Evolutionary conservation across 2,329 filamentous ascomycete species (phyloP).

Genomic region (Epichloe elymi): DNA sequence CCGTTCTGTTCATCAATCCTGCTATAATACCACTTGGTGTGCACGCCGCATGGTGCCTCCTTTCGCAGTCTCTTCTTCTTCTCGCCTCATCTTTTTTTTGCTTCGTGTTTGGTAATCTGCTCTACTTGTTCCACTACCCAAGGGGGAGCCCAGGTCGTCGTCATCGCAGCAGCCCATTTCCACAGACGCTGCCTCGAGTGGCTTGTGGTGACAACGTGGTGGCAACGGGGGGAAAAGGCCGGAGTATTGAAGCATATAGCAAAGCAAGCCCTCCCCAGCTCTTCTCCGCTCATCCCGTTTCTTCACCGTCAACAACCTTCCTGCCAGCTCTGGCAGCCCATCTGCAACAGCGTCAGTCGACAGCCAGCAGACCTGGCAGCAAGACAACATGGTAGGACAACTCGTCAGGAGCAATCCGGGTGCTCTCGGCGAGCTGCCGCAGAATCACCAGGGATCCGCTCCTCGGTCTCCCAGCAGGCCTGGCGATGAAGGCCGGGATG

Average conservation of each 20-base stretch:
- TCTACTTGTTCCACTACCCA: not conserved
- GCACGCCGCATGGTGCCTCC: not conserved
- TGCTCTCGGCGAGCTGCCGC: conserved; percentile 43
- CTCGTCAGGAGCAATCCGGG: conserved; percentile 26
- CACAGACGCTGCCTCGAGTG: not conserved
- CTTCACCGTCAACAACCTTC: conserved; percentile 35
- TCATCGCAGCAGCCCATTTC: not conserved
- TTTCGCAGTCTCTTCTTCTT: not conserved
- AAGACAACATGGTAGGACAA: conserved; percentile 18
- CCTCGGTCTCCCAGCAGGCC: conserved; percentile 27
- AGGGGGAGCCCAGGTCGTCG: not conserved
- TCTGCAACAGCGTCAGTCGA: not conserved
- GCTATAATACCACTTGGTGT: not conserved
- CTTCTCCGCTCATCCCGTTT: conserved; percentile 25
- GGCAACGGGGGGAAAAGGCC: conserved; percentile 4
- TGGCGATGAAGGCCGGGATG: conserved; percentile 18
- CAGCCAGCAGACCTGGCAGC: not conserved
- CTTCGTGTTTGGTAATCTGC: not conserved
- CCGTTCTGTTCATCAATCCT: not conserved
- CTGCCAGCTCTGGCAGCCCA: conserved; percentile 23
- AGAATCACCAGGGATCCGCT: conserved; percentile 35
- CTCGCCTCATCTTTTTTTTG: not conserved
- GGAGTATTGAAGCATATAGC: conserved; percentile 3
- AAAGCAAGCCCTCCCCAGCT: conserved; percentile 6
- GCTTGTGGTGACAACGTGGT: not conserved